Evolutionary conservation across 2,329 filamentous ascomycete genomes (phyloP).

Genomic region (Venturia aucupariae): DNA sequence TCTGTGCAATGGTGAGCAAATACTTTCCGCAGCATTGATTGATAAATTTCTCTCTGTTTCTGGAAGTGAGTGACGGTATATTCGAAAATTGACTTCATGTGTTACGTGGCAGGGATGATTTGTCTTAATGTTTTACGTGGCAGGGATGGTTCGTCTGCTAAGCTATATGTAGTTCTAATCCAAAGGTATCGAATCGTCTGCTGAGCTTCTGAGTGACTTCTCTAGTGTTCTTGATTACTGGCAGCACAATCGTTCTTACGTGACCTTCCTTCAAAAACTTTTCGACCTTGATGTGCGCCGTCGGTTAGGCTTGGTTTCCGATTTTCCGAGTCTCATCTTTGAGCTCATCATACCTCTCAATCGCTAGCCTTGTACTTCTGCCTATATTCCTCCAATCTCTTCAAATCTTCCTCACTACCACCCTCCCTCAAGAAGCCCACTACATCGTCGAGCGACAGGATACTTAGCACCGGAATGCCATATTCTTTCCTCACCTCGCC

Average conservation of each 20-base stretch:
- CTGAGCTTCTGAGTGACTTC: background rate
- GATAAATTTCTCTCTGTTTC: no score
- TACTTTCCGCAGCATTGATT: no score
- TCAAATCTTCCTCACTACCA: constrained; percentile 37
- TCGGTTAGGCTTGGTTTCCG: background rate
- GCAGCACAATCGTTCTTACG: no score
- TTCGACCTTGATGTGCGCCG: background rate
- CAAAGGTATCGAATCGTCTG: background rate
- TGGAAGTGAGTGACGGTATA: no score
- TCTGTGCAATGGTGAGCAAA: no score
- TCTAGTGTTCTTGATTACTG: no score
- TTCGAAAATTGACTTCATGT: no score
- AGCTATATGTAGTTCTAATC: background rate
- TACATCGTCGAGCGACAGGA: constrained; percentile 78
- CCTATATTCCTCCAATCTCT: constrained; percentile 30
- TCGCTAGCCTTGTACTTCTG: constrained; percentile 32
- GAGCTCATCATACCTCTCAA: background rate
- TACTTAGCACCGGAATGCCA: constrained; percentile 71
- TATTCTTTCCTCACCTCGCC: constrained; percentile 78
- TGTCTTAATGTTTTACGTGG: background rate
- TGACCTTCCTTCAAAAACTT: background rate
- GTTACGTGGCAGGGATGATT: no score
- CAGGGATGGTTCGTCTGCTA: background rate
- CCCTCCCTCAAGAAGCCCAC: constrained; percentile 35
- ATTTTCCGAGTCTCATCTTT: background rate